Evolutionary conservation across 305 asterid species (phyloP).

Genomic region (Nicotiana rustica): DNA sequence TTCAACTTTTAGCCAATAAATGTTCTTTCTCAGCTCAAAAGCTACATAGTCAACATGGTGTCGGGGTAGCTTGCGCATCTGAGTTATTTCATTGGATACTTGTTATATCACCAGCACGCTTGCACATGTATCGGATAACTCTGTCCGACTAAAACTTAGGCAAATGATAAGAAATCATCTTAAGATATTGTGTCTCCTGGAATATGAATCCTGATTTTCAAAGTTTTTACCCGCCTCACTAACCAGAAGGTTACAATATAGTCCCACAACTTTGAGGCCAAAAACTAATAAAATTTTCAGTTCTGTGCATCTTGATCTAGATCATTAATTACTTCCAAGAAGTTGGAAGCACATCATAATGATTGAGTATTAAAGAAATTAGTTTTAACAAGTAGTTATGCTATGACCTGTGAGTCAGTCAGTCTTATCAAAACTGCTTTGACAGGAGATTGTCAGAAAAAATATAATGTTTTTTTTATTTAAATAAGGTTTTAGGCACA

Average conservation of each 20-base stretch:
- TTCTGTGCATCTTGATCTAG: conserved; percentile 20
- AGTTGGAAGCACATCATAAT: conserved; percentile 20
- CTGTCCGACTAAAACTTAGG: background rate
- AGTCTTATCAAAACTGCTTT: conserved; percentile 9
- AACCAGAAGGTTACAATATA: too few species aligned
- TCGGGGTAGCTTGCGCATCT: background rate
- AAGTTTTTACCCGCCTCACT: too few species aligned
- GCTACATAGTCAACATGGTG: background rate
- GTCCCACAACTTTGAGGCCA: background rate
- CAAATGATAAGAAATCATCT: background rate
- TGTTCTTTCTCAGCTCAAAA: background rate
- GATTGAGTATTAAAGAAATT: conserved; percentile 31
- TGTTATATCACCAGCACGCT: background rate
- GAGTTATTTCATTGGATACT: background rate
- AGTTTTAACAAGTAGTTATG: background rate
- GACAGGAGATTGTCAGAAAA: background rate
- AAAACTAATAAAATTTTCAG: background rate
- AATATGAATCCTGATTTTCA: too few species aligned
- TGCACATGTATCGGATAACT: background rate
- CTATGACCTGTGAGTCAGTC: conserved; percentile 29
- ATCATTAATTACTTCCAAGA: conserved; percentile 9
- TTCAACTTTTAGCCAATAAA: conserved; percentile 10
- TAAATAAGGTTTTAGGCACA: background rate
- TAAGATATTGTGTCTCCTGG: too few species aligned
- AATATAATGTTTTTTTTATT: background rate